A percentile compares a stretch with the other conserved stretches of the same genome.
Evolutionary conservation across 2,329 filamentous ascomycete species (phyloP).

Genomic region (Diaporthe destruens): DNA sequence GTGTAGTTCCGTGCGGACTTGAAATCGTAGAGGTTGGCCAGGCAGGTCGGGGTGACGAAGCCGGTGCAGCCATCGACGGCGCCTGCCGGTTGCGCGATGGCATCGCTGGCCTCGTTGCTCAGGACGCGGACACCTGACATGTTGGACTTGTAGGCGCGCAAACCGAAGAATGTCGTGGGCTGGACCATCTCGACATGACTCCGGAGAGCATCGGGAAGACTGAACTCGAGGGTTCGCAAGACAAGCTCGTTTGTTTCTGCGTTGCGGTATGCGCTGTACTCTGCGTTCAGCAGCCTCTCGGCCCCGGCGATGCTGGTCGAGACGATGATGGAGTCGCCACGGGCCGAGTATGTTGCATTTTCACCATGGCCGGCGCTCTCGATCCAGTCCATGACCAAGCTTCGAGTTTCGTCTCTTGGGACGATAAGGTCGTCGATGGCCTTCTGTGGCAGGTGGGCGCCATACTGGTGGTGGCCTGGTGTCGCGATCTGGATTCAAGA

Average conservation of each 20-base stretch:
- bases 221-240: constrained; percentile 40
- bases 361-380: constrained; percentile 42
- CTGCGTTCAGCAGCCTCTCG: constrained; percentile 53
- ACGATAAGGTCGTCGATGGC: constrained; percentile 45
- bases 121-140: constrained; percentile 26
- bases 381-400: constrained; percentile 45
- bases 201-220: constrained; percentile 33
- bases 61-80: constrained; percentile 47
- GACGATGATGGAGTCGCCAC: constrained; percentile 57
- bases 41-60: constrained; percentile 56
- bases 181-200: constrained; percentile 40
- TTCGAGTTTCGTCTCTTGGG: constrained; percentile 42
- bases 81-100: background rate
- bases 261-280: constrained; percentile 48
- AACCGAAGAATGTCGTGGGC: constrained; percentile 42
- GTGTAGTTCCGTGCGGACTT: constrained; percentile 53
- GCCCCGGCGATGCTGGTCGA: constrained; percentile 51
- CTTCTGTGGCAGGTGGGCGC: constrained; percentile 45
- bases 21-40: constrained; percentile 61
- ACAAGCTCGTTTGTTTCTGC: constrained; percentile 38
- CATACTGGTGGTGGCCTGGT: constrained; percentile 44
- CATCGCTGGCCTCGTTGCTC: constrained; percentile 2
- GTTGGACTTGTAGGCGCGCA: constrained; percentile 37
- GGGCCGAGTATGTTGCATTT: constrained; percentile 48
- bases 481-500: constrained; percentile 42